Evolutionary conservation across 257 asterid species (phyloP).

Genomic region (Nicotiana sylvestris): DNA sequence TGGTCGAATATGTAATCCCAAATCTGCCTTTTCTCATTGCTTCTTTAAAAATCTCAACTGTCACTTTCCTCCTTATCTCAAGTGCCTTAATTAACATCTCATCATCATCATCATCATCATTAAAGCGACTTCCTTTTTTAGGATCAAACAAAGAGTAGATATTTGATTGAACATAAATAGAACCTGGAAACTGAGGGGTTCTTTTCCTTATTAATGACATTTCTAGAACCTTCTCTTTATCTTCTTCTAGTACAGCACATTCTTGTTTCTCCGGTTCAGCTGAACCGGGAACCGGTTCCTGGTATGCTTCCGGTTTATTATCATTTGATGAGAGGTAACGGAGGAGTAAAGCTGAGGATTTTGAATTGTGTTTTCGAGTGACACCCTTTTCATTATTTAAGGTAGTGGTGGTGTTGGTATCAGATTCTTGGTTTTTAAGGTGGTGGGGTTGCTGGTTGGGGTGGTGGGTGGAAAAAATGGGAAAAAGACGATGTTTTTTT

Average conservation of each 20-base stretch:
- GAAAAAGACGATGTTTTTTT: conserved; percentile 15
- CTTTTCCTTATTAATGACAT: conserved; percentile 45
- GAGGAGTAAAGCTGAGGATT: conserved; percentile 57
- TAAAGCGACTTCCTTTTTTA: conserved; percentile 10
- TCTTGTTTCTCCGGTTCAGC: conserved; percentile 25
- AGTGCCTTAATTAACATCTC: conserved; percentile 82
- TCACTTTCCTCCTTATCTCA: conserved; percentile 79
- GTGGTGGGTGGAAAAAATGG: conserved; percentile 32
- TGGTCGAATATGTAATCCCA: conserved; percentile 67
- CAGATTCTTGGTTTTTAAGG: conserved; percentile 27
- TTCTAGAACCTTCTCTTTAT: conserved; percentile 53
- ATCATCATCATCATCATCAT: conserved; percentile 49
- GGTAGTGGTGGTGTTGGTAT: conserved; percentile 9
- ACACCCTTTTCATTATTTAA: conserved; percentile 18
- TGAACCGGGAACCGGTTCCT: conserved; percentile 12
- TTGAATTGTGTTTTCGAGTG: conserved; percentile 72
- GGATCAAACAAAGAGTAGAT: conserved; percentile 33
- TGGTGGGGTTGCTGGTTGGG: conserved; percentile 22
- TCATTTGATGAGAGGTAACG: conserved; percentile 46
- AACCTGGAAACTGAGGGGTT: conserved; percentile 83
- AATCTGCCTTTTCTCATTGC: conserved; percentile 74
- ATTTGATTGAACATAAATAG: conserved; percentile 40
- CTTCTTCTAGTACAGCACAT: conserved; percentile 29
- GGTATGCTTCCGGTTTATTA: conserved; percentile 16
- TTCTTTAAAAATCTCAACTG: conserved; percentile 62